phyloP scores from a whole-genome alignment of 23 red algal genomes.

The Gracilariopsis chorda region DNA sequence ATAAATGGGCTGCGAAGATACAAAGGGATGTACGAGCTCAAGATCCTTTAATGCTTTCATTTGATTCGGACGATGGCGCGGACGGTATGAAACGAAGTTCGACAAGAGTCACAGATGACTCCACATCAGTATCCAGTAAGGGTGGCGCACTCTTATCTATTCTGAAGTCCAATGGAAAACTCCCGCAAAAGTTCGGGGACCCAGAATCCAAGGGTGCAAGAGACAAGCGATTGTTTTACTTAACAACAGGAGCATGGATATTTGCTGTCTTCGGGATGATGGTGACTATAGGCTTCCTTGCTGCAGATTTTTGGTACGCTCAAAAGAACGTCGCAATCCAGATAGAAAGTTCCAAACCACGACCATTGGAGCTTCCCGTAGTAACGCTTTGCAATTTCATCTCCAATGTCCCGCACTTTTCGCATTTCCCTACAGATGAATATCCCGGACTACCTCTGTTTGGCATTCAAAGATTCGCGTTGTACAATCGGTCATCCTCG shows the following conservation, averaged over 20 bases:
- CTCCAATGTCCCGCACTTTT: constrained; percentile 10
- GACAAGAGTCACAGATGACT: neutral
- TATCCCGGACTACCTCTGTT: constrained; percentile 49
- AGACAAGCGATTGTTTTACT: constrained; percentile 37
- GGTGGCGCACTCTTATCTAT: constrained; percentile 3
- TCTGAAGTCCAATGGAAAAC: constrained; percentile 31
- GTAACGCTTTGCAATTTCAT: constrained; percentile 40
- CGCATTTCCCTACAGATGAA: constrained; percentile 32
- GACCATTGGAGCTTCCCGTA: constrained; percentile 33
- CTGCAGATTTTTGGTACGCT: constrained; percentile 36
- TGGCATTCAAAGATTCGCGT: constrained; percentile 17
- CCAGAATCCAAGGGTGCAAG: neutral
- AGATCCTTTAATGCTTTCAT: constrained; percentile 52
- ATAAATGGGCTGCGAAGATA: constrained; percentile 11
- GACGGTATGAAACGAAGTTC: neutral
- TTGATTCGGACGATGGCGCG: constrained; percentile 20
- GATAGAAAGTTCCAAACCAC: constrained; percentile 13
- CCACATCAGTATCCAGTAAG: constrained; percentile 3
- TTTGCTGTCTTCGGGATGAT: constrained; percentile 64
- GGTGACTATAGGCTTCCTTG: constrained; percentile 54
- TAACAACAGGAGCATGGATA: constrained; percentile 36
- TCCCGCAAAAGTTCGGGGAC: neutral
- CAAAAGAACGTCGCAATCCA: constrained; percentile 52
- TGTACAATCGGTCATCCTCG: neutral
- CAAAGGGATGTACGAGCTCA: constrained; percentile 27